Evolutionary conservation across 2,329 filamentous ascomycete species (phyloP).

Genomic region (Fusarium acutatum): DNA sequence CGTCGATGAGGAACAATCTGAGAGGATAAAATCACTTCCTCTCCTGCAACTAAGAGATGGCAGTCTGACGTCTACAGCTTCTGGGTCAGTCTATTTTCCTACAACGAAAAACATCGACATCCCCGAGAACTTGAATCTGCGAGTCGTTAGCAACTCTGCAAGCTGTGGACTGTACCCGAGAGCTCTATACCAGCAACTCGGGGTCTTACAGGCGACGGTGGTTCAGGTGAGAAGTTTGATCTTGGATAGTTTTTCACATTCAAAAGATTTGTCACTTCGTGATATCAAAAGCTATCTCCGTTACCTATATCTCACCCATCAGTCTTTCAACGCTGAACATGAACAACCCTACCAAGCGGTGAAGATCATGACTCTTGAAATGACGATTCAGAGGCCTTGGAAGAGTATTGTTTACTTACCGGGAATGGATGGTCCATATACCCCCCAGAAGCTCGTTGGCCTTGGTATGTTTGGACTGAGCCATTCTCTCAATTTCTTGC

Average conservation of each 20-base stretch:
- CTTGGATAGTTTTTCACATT: not conserved
- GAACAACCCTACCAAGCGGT: not conserved
- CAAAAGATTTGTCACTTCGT: not conserved
- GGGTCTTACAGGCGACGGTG: not conserved
- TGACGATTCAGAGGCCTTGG: not conserved
- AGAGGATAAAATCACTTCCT: not conserved
- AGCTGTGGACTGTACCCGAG: not conserved
- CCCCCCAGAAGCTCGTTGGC: conserved; percentile 7
- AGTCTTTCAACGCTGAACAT: not conserved
- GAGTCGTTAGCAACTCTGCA: not conserved
- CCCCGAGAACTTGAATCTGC: not conserved
- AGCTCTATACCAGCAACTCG: not conserved
- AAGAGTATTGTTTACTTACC: not conserved
- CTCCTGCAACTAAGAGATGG: not conserved
- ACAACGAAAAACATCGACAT: not conserved
- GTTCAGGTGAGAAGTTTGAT: not conserved
- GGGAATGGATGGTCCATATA: not conserved
- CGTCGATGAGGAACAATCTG: not conserved
- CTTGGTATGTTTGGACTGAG: not conserved
- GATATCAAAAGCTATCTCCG: not conserved
- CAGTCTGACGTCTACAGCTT: not conserved
- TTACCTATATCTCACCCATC: not conserved
- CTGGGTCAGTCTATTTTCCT: not conserved
- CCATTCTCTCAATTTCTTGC: not conserved
- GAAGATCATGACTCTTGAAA: not conserved